Base-by-base conservation (phyloP, 331 rosid species). In the Malus hybrid region DNA sequence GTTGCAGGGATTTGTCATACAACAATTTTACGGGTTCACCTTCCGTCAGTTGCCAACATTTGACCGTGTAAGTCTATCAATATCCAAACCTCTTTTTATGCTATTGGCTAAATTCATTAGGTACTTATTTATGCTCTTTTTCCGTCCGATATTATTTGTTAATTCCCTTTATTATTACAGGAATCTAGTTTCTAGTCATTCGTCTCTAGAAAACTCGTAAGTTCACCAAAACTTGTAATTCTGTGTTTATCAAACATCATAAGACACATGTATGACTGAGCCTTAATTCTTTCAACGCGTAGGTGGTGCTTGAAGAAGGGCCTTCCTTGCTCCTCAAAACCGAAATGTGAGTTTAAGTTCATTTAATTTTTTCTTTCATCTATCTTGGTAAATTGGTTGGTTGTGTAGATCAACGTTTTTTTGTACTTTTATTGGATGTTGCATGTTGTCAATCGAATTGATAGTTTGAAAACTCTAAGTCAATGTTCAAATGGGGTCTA, bases 301-400 rank as follows among this genome's bases (percentile, higher is more conserved):
- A 89, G 97, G 66, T 91, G 91, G 91, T 87, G 98, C 82, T 79
- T 91, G 77, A 81, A 79, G 89, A 82, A 48, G 82, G 83, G 52
- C 83, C 87, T 88, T 19, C 95, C 93, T 36, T 93, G 98, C 68
- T 63, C 87, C 18, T 75, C 68, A 64, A 87, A 80, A 71, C 73
- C 87, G 2, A 42, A 75, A 56, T 16, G 97, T 91, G 81, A 86
- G 97, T 77, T 42, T 46, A 12, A 13, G 52, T 46, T 46, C 50
- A 44, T 44, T 11, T 44, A 12, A 39, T 3, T 12, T 44, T 46
- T 46, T 46, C 52, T 9, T 39, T 39, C 46, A 0, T 39, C 46
- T 39, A 39, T 39, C 50, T 12, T 44, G 0, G 15, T 44, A 44
- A 4, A 44, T 39, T 39, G 13, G 46, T 39, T 39, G 46, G 12